Base-by-base conservation (phyloP, 805 yeast species). In the Maudiozyma pseudohumilis region DNA sequence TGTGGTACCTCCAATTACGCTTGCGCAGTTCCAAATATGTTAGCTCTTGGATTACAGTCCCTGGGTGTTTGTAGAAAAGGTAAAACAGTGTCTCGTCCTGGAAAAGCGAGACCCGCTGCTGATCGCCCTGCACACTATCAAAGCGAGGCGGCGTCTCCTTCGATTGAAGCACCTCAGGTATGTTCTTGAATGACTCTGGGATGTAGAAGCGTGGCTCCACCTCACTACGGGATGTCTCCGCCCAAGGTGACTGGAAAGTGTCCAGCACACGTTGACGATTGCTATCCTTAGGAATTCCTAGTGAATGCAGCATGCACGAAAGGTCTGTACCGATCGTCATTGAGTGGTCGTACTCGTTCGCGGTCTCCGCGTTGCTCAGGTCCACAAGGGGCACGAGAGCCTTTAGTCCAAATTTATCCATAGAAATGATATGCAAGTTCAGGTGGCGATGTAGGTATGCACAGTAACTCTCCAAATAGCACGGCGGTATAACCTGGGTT, bases 1-100 rank as follows among this genome's bases (percentile, higher is more conserved):
- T 89, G 63, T 92, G 98, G 55, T 84, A 92, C 48, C 97, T 74
- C 99, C 99, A 92, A 62, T 89, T 92, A 50, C 98, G 72, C 44
- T 77, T 77, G 50, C 86, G 85, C 48, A 92, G 71, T 59, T 89
- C 97, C 41, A 89, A 69, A 5, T 96, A 94, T 4, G 94, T 94
- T 40, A 87, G 73, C 57, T 92, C 98, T 60, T 92, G 99, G 56
- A 89, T 67, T 4, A 86, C 77, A 56, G 92, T 96, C 38, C 86
- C 77, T 5, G 98, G 95, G 66, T 79, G 86, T 46, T 94, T 83
- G 61, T 92, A 92, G 58, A 92, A 92, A 13, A 92, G 80, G 60
- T 83, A 92, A 56, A 92, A 92, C 29, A 92, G 65, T 1, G 97
- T 92, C 52, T 89, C 96, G 52, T 92, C 97, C 36, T 83, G 77